phyloP scores from a whole-genome alignment of 169 alveolate genomes.

The Eimeria zaria region DNA sequence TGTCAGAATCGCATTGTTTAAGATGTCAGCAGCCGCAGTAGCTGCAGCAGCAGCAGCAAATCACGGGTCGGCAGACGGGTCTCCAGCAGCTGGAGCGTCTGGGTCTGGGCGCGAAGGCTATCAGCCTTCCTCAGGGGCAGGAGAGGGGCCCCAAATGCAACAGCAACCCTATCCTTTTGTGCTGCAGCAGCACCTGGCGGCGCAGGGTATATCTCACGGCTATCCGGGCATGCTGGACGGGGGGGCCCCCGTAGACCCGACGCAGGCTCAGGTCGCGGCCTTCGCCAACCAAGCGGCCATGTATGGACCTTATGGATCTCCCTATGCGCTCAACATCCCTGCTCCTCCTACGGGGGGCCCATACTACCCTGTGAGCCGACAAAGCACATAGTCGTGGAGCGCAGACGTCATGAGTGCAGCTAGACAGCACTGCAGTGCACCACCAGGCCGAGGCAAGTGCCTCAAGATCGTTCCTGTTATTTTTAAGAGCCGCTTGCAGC shows the following conservation, averaged over 20 bases:
- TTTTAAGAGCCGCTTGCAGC: not conserved
- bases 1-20: conserved; percentile 27
- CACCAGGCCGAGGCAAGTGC: not conserved
- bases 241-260: conserved; percentile 73
- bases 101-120: conserved; percentile 57
- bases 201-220: conserved; percentile 66
- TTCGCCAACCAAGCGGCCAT: conserved; percentile 73
- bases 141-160: conserved; percentile 51
- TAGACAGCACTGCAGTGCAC: not conserved
- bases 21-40: conserved; percentile 38
- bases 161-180: conserved; percentile 24
- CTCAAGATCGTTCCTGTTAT: not conserved
- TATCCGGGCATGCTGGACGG: conserved; percentile 70
- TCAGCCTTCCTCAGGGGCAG: conserved; percentile 47
- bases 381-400: not conserved
- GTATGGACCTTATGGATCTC: conserved; percentile 74
- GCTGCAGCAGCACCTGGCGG: conserved; percentile 65
- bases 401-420: not conserved
- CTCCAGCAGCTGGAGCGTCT: conserved; percentile 40
- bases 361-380: conserved; percentile 43
- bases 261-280: conserved; percentile 78
- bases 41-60: conserved; percentile 72
- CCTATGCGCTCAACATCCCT: conserved; percentile 70
- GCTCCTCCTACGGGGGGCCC: conserved; percentile 62
- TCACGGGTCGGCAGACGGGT: conserved; percentile 67